Evolutionary conservation across 176 grass and related monocot genomes (phyloP).

Genomic region (Musa itinerans): DNA sequence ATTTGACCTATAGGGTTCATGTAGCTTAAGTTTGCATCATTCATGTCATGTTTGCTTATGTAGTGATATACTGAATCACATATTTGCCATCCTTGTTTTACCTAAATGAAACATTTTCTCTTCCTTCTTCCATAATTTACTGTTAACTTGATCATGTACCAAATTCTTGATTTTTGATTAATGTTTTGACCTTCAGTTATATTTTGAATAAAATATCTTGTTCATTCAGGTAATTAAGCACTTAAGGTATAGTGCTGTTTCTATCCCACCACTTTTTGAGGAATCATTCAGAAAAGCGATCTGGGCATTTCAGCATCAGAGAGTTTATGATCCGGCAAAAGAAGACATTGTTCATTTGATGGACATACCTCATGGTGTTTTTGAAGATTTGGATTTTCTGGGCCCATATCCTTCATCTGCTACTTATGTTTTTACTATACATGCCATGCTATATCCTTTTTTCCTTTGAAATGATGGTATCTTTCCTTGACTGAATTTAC

Average conservation of each 20-base stretch:
- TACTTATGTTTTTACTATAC: background rate
- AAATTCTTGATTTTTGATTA: no score
- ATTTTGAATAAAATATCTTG: background rate
- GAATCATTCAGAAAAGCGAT: conserved; percentile 85
- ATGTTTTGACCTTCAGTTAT: no score
- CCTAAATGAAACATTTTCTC: no score
- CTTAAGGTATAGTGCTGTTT: conserved; percentile 55
- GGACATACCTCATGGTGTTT: conserved; percentile 35
- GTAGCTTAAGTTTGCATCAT: no score
- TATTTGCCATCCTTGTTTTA: no score
- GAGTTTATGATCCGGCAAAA: conserved; percentile 84
- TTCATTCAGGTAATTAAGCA: conserved; percentile 78
- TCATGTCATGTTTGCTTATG: no score
- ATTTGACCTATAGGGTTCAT: no score
- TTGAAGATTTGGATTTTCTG: conserved; percentile 84
- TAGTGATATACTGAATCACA: no score
- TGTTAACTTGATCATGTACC: no score
- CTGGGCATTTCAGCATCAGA: conserved; percentile 82
- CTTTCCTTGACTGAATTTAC: conserved; percentile 71
- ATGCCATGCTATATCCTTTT: background rate
- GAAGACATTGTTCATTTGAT: conserved; percentile 72
- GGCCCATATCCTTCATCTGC: conserved; percentile 85
- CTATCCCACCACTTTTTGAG: conserved; percentile 74
- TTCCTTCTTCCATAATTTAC: no score
- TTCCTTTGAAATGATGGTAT: background rate